A percentile compares a stretch with the other conserved stretches of the same genome.
Evolutionary conservation across 2,329 filamentous ascomycete genomes (phyloP).

Genomic region (Hypoxylon sp.): DNA sequence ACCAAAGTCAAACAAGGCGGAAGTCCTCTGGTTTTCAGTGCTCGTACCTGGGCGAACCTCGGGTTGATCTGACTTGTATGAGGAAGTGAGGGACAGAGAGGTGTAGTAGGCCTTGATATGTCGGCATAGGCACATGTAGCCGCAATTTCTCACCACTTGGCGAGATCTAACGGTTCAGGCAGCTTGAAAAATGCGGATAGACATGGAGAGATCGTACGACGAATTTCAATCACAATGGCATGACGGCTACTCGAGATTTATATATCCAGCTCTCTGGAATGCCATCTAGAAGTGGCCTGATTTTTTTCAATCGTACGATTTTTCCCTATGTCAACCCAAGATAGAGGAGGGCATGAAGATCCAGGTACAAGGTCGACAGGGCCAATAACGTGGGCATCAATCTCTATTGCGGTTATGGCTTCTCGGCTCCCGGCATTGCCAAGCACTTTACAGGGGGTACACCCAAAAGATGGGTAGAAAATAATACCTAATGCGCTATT

Average conservation of each 20-base stretch:
- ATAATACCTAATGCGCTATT: constrained; percentile 26
- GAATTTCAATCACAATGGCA: constrained; percentile 32
- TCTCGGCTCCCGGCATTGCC: constrained; percentile 33
- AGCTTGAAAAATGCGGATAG: constrained; percentile 15
- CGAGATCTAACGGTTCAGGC: constrained; percentile 18
- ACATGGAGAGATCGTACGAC: constrained; percentile 43
- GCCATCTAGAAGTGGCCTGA: constrained; percentile 45
- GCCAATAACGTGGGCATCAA: constrained; percentile 38
- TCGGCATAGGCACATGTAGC: constrained; percentile 13
- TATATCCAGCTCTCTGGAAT: constrained; percentile 39
- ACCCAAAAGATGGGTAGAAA: constrained; percentile 21
- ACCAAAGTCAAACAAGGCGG: background rate
- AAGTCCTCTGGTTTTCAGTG: constrained; percentile 10
- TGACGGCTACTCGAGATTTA: constrained; percentile 40
- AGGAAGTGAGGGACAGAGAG: constrained; percentile 12
- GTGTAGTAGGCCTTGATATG: constrained; percentile 9
- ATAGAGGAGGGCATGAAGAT: constrained; percentile 34
- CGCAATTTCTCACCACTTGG: constrained; percentile 28
- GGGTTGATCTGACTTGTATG: constrained; percentile 15
- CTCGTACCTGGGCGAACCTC: constrained; percentile 7
- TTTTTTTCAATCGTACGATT: constrained; percentile 48
- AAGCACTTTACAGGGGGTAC: constrained; percentile 28
- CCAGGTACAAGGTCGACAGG: constrained; percentile 25
- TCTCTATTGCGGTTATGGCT: constrained; percentile 20
- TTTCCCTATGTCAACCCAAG: constrained; percentile 35